These are phyloP conservation scores for Chondrus crispus DNA, from an alignment of 23 red algal species.

Conservation along the genomic window DNA sequence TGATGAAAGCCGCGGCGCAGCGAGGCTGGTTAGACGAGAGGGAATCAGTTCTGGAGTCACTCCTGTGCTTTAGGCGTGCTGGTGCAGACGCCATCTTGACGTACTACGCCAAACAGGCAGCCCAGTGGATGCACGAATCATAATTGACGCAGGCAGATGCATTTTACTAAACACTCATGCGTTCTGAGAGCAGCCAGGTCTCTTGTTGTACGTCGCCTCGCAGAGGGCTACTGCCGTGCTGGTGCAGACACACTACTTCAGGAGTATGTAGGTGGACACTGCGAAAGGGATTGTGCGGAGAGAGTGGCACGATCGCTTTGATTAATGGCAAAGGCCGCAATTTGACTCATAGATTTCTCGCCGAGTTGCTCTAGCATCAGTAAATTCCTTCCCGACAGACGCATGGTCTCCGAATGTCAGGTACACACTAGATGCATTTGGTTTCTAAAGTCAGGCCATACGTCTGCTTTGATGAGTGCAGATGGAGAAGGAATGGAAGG, in stretches of 20 bases:
- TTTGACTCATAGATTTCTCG: conserved; percentile 62
- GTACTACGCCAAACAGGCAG: conserved; percentile 95
- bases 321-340: conserved; percentile 56
- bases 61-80: conserved; percentile 91
- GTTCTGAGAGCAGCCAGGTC: too few relatives aligned
- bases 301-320: conserved; percentile 62
- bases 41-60: conserved; percentile 76
- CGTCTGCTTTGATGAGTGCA: too few relatives aligned
- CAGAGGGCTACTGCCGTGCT: too few relatives aligned
- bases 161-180: too few relatives aligned
- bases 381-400: conserved; percentile 29
- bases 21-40: conserved; percentile 96
- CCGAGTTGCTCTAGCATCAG: conserved; percentile 48
- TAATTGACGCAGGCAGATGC: too few relatives aligned
- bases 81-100: conserved; percentile 98
- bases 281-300: conserved; percentile 42
- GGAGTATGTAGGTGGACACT: too few relatives aligned
- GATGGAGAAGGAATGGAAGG: too few relatives aligned
- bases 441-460: too few relatives aligned
- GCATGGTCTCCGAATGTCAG: conserved; percentile 28
- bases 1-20: conserved; percentile 98
- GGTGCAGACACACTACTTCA: too few relatives aligned
- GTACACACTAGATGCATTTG: conserved; percentile 67
- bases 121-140: conserved; percentile 84
- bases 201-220: too few relatives aligned